Evolutionary conservation across 108 stramenopile species (phyloP), one percentile per base, ranked within the genome.

Genomic region (Cyclotella kingstonii): DNA sequence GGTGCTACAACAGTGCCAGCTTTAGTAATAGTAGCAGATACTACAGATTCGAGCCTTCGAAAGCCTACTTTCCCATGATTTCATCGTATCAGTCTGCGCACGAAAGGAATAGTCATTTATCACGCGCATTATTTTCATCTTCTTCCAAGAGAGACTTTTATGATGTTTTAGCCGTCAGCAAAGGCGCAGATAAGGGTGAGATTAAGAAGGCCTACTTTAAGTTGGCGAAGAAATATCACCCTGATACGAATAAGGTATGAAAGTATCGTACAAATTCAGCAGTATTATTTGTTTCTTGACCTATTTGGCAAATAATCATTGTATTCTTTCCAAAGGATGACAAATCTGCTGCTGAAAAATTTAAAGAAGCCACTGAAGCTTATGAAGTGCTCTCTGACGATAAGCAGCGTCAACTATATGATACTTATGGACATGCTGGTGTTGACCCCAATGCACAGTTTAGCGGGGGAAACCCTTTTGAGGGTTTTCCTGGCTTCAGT

Each of bases 151-250:
- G 87, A 41, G 98, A 98, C 55, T 96, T 94, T 73, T 98, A 98
- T 63, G 91, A 97, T 1, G 88, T 96, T 1, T 68, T 98, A 38
- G 94, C 95, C 31, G 92, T 98, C 17, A 38, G 73, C 14, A 72
- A 58, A 48, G 63, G 73, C 5, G 88, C 96, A 4, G 81, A 87
- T 52, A 95, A 95, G 78, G 90, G 58, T 17, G 85, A 81, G 49
- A 90, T 94, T 46, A 90, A 80, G 88, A 92, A 92, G 83, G 90
- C 87, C 0, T 98, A 96, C 63, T 91, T 93, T 63, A 83, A 95
- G 67, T 71, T 96, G 42, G 97, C 97, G 18, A 98, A 98, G 70
- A 68, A 95, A 73, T 84, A 95, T 63, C 97, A 98, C 79, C 97
- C 97, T 10, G 97, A 98, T 70, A 81, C 91, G 12, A 96, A 95